Percentiles rank a stretch among this genome's conserved stretches.
Conservation (phyloP, 441 rosid genomes). For the Flueggea neowawraea region DNA sequence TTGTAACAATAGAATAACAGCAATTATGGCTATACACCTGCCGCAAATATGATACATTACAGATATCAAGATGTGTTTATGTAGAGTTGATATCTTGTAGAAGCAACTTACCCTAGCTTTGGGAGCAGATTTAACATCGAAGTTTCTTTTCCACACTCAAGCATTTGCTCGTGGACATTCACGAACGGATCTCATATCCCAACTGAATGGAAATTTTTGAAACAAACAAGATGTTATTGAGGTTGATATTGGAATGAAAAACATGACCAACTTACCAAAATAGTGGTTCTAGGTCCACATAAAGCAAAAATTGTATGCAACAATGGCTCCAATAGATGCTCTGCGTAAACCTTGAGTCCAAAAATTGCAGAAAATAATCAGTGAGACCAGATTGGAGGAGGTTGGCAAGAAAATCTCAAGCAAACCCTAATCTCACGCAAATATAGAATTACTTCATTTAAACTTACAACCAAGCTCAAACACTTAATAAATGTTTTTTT, state of each 20-base stretch:
- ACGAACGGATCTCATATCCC: slow-evolving; percentile 96
- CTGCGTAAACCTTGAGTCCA: slow-evolving; percentile 70
- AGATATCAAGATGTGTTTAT: no score
- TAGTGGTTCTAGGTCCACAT: slow-evolving; percentile 81
- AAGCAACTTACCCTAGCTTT: slow-evolving; percentile 51
- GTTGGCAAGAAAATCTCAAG: no score
- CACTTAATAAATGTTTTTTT: no score
- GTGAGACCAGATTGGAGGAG: no score
- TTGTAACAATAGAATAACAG: no score
- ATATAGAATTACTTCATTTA: no score
- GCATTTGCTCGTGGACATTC: slow-evolving; percentile 82
- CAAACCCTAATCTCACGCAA: no score
- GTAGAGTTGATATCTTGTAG: background rate
- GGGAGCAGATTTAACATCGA: slow-evolving; percentile 74
- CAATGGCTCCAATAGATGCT: slow-evolving; percentile 90
- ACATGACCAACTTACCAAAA: slow-evolving; percentile 45
- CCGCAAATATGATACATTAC: no score
- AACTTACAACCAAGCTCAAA: no score
- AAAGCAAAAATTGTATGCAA: slow-evolving; percentile 66
- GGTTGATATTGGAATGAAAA: background rate
- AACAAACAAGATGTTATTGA: slow-evolving; percentile 8
- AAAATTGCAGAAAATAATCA: slow-evolving; percentile 22
- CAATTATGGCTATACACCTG: no score
- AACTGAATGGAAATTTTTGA: slow-evolving; percentile 34
- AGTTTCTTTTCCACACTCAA: slow-evolving; percentile 72